A percentile compares a stretch with the other conserved stretches of the same genome.
Conservation (phyloP, 2,329 filamentous ascomycete genomes). For the Trichoderma oligosporum region DNA sequence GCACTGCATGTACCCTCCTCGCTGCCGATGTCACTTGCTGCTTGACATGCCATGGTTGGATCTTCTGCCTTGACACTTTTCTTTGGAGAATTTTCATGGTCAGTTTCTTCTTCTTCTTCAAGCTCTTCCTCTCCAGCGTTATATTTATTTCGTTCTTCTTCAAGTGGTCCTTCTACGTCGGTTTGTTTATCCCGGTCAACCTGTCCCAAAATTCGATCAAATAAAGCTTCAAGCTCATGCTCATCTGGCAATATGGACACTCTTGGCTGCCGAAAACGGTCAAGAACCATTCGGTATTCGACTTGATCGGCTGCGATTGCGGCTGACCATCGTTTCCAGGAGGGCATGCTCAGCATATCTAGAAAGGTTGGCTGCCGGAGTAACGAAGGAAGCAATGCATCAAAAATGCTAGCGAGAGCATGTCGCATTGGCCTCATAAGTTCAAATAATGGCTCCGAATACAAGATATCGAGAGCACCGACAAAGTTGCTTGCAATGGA, state of each 20-base stretch:
- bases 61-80: background rate
- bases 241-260: constrained; percentile 13
- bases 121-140: background rate
- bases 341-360: constrained; percentile 24
- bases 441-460: constrained; percentile 24
- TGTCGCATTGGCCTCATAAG: constrained; percentile 33
- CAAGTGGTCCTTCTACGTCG: too few species aligned
- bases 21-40: background rate
- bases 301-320: constrained; percentile 29
- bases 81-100: background rate
- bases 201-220: background rate
- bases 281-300: constrained; percentile 25
- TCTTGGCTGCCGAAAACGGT: constrained; percentile 13
- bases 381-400: constrained; percentile 26
- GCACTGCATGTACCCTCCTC: background rate
- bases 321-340: constrained; percentile 28
- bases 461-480: constrained; percentile 31
- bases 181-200: background rate
- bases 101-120: background rate
- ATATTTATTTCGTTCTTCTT: too few species aligned
- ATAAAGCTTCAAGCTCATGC: constrained; percentile 7
- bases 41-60: background rate
- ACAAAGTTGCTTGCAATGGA: constrained; percentile 29
- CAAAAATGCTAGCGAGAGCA: constrained; percentile 32
- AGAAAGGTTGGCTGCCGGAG: constrained; percentile 26